Evolutionary conservation across 139 green algal genomes (phyloP), one percentile per base, ranked within the genome.

Genomic region (Chlorella sp.): DNA sequence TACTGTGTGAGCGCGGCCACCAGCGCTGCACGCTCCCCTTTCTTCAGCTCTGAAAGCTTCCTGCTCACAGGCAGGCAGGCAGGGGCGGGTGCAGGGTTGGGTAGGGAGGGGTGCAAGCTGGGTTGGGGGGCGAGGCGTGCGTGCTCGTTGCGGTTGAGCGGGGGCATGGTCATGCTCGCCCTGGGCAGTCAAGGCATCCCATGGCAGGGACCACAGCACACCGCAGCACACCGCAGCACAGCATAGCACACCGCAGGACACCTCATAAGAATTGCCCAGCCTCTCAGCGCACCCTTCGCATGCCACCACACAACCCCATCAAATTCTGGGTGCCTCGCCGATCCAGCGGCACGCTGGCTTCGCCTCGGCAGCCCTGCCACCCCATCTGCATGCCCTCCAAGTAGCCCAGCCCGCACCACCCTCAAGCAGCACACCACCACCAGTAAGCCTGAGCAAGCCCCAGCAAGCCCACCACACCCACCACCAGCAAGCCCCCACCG

Each of bases 1-100:
- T 95, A 98, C 32, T 60, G 68, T 4, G 93, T 96, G 34, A 98
- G 92, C 18, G 89, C 88, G 24, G 91, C 75, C 69, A 98, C 40
- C 80, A 98, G 91, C 14, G 85, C 83, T 11, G 84, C 37, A 5
- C 94, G 85, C 83, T 98, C 91, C 39, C 81, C 89, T 66, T 94
- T 94, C 36, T 71, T 40, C 57, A 95, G 87, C 77, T 96, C 90
- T 1, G 92, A 73, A 28, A 94, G 60, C 83, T 91, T 91, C n/a
- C 53, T 87, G 77, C 64, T 24, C 40, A 57, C 77, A 1, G 37
- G 36, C 37, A 48, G 37, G 36, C 37, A 48, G 39, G 36, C 18
- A 57, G 18, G n/a, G 36, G 11, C 1, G 24, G 18, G 18, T 37
- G 34, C 28, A 57, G 1, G 28, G 39, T 26, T n/a, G 22, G 77